Conservation (phyloP, 2,329 filamentous ascomycete species). For the Xylariales sp. region DNA sequence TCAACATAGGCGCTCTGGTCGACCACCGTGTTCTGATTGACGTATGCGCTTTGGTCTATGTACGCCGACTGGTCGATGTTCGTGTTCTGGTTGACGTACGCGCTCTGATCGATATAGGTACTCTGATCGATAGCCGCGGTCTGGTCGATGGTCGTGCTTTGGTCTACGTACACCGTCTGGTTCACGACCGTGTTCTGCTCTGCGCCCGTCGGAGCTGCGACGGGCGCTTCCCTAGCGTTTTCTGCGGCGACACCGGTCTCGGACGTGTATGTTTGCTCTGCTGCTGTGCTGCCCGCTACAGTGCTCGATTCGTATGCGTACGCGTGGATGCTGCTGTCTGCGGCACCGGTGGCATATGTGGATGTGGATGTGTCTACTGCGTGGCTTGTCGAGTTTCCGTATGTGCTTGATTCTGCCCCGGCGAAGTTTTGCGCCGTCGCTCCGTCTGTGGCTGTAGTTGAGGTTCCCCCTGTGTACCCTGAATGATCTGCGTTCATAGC, state of each 20-base stretch:
- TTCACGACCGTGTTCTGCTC: conserved; percentile 22
- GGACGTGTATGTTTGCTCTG: conserved; percentile 19
- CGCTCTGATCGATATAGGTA: conserved; percentile 10
- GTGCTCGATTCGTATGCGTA: conserved; percentile 11
- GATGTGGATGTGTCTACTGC: conserved; percentile 20
- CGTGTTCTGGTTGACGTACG: conserved; percentile 11
- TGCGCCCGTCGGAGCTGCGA: background rate
- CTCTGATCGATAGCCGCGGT: background rate
- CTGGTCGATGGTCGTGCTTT: conserved; percentile 24
- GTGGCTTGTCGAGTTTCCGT: conserved; percentile 19
- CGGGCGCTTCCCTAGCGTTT: background rate
- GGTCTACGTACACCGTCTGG: conserved; percentile 23
- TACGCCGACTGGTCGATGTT: conserved; percentile 27
- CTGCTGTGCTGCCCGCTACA: background rate
- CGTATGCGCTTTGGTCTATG: conserved; percentile 8
- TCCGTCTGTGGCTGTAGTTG: background rate
- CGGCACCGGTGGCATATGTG: background rate
- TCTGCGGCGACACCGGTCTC: conserved; percentile 7
- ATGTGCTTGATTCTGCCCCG: conserved; percentile 5
- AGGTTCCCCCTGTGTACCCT: conserved; percentile 1
- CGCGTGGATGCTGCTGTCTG: background rate
- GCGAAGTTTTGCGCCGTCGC: conserved; percentile 15
- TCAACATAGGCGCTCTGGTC: conserved; percentile 28
- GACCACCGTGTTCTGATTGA: conserved; percentile 9
- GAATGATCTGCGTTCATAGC: conserved; percentile 6